Base-by-base conservation (phyloP, 345 rosid genomes). In the Citrus australasica region DNA sequence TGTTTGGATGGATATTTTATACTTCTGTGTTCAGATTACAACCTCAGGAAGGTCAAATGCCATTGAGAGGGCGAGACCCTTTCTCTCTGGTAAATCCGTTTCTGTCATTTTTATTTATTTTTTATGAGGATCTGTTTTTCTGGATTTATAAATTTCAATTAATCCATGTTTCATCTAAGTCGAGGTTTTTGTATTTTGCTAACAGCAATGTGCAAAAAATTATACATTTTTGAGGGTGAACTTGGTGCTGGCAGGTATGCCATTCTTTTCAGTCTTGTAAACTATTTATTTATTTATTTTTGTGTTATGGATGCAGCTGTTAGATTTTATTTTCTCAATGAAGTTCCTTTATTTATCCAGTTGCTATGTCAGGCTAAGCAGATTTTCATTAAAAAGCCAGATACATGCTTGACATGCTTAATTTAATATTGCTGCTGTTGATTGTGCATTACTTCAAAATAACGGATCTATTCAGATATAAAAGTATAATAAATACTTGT, bases 31-130 rank as follows among this genome's bases (percentile, higher is more conserved):
- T 78, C 76, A 94, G 98, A 88, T 93, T 61, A 76, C 87, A 67
- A 88, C 95, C 71, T 95, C 98, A 24, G 98, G 98, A 84, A 85
- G 79, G 74, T 82, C 90, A 55, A 96, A 95, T 80, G 86, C 98
- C 38, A 81, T 89, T 78, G 82, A 87, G 76, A 93, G 85, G 84
- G 98, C 95, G 27, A 89, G 79, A 9, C 98, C 97, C 32, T 82
- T 88, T 86, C 95, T 95, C 68, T 85, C 90, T 55, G 98, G 98
- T 95, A 90, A 79, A 78, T 67, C 74, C 62, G 30, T 14, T 72
- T 72, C 69, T 79, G 38, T 51, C 67, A 59, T 84, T 53, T 73
- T 53, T 73, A 71, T 62, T 64, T 56, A 59, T 37, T 58, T 42
- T 64, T 33, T 55, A 58, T 73, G 33, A 33, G 60, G 24, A 42